phyloP scores from a whole-genome alignment of 495 filamentous ascomycete species.

The Wilcoxina mikolae region DNA sequence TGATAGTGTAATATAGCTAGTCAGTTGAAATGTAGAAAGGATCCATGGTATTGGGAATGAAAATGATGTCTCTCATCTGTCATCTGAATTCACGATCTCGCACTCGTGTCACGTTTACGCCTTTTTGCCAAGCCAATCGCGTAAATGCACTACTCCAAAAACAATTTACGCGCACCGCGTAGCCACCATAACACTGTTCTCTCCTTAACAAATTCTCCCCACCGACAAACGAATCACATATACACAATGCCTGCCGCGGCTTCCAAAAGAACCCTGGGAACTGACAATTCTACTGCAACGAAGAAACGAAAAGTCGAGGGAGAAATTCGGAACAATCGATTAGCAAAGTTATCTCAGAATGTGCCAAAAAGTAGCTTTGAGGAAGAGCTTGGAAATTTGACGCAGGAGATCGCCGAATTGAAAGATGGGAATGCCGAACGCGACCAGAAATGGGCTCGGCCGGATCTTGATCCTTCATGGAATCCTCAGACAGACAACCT shows the following conservation, averaged over 20 bases:
- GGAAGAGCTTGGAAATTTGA: conserved; percentile 85
- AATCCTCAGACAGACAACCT: conserved; percentile 56
- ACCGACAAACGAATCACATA: too few species aligned
- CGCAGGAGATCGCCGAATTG: conserved; percentile 73
- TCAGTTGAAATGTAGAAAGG: too few species aligned
- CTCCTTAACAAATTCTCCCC: too few species aligned
- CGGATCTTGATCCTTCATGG: conserved; percentile 51
- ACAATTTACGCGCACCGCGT: too few species aligned
- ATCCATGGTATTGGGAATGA: too few species aligned
- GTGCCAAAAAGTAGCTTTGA: conserved; percentile 60
- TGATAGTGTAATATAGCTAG: too few species aligned
- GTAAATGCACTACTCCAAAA: too few species aligned
- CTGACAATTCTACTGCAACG: neutral
- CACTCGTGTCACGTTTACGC: too few species aligned
- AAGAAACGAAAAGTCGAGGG: conserved; percentile 73
- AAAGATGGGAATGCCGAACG: conserved; percentile 68
- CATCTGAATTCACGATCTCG: too few species aligned
- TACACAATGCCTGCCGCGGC: conserved; percentile 33
- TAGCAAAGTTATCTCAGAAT: conserved; percentile 46
- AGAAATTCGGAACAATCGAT: conserved; percentile 37
- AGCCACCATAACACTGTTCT: too few species aligned
- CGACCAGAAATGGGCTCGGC: conserved; percentile 87
- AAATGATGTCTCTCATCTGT: too few species aligned
- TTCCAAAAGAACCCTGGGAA: conserved; percentile 26
- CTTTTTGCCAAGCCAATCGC: too few species aligned